Percentiles rank a stretch among this genome's conserved stretches.
Conservation (phyloP, 1,284 basidiomycete genomes). For the Ceratobasidium sp. region DNA sequence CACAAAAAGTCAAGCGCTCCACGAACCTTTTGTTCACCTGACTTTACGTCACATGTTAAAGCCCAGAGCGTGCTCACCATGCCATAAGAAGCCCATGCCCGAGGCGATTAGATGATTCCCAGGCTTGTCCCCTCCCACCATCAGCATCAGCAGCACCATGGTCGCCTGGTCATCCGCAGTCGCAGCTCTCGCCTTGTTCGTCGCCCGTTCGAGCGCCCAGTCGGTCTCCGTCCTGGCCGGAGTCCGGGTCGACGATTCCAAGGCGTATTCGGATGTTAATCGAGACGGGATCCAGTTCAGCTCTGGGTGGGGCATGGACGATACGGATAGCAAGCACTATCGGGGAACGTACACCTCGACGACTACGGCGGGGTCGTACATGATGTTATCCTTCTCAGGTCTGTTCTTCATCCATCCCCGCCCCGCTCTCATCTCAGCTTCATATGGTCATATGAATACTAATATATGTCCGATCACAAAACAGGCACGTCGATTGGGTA, state of each 20-base stretch:
- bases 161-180: background rate
- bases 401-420: background rate
- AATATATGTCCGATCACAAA: too few relatives aligned
- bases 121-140: background rate
- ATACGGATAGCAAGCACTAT: background rate
- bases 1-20: too few relatives aligned
- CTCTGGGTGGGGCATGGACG: background rate
- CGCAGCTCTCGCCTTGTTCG: background rate
- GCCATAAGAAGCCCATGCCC: background rate
- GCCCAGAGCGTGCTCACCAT: too few relatives aligned
- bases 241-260: slow-evolving; percentile 19
- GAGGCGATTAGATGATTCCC: background rate
- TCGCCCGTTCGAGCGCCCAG: background rate
- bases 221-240: background rate
- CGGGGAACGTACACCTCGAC: slow-evolving; percentile 6
- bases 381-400: slow-evolving; percentile 23
- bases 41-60: too few relatives aligned
- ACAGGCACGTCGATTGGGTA: slow-evolving; percentile 18
- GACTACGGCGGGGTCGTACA: background rate
- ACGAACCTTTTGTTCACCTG: too few relatives aligned
- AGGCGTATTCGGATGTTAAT: background rate
- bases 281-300: slow-evolving; percentile 18
- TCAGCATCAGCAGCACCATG: background rate
- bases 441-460: too few relatives aligned
- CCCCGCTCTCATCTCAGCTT: too few relatives aligned